These are phyloP conservation scores for Colletotrichum echinochloae DNA, from an alignment of 2,329 filamentous ascomycete species.

Conservation along the genomic window DNA sequence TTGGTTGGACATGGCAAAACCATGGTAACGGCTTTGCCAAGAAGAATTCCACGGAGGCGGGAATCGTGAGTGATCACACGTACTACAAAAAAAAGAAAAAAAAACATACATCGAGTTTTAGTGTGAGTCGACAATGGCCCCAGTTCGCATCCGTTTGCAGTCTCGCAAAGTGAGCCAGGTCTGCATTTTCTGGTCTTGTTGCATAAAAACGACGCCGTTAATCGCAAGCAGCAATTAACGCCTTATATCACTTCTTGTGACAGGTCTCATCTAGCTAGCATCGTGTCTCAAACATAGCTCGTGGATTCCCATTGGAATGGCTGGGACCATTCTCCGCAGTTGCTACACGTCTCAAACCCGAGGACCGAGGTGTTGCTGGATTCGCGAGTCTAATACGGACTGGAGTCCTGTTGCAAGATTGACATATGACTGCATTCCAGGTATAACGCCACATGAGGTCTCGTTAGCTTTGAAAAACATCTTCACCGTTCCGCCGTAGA, in stretches of 20 bases:
- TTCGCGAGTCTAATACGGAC: not conserved
- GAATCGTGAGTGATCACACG: not conserved
- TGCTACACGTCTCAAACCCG: not conserved
- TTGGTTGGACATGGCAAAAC: not conserved
- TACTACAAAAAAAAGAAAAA: fast-evolving
- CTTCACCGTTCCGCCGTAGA: not conserved
- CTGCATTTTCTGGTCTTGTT: not conserved
- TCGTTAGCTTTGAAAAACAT: not conserved
- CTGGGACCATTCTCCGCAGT: not conserved
- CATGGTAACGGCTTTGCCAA: not conserved
- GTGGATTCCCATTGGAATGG: no score
- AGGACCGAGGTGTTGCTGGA: not conserved
- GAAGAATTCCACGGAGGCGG: not conserved
- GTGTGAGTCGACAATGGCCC: not conserved
- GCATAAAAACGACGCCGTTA: no score
- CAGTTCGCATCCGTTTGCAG: not conserved
- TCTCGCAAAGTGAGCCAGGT: not conserved
- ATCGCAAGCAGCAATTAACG: no score
- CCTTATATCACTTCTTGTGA: no score
- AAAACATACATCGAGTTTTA: not conserved
- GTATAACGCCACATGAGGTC: not conserved
- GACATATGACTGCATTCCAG: not conserved
- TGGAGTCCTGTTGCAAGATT: not conserved
- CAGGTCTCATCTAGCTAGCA: not conserved
- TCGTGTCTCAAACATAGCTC: not conserved